phyloP scores from a whole-genome alignment of 805 yeast species.

The Candida qinlingensis region DNA sequence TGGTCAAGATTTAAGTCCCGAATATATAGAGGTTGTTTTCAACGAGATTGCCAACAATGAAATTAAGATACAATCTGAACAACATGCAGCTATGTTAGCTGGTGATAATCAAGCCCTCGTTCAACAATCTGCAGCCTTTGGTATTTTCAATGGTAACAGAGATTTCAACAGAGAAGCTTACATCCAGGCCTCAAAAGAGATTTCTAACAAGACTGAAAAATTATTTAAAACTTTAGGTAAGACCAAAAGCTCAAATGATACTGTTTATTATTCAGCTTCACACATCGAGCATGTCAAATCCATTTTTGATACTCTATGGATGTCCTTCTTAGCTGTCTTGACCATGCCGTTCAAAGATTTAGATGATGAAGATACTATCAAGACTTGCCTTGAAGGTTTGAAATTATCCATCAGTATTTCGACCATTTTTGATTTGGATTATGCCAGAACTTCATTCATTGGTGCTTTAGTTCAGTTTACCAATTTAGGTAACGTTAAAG shows the following conservation, averaged over 20 bases:
- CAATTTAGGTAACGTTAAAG: constrained; percentile 71
- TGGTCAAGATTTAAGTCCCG: constrained; percentile 75
- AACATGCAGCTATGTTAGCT: constrained; percentile 80
- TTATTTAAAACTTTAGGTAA: constrained; percentile 64
- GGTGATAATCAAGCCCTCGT: constrained; percentile 40
- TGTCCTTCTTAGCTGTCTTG: constrained; percentile 91
- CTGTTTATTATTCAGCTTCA: constrained; percentile 72
- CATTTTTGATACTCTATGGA: constrained; percentile 92
- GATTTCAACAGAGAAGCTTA: constrained; percentile 80
- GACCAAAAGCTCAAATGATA: constrained; percentile 34
- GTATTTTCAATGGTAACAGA: constrained; percentile 56
- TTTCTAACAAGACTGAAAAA: constrained; percentile 83
- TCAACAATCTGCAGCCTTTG: constrained; percentile 38
- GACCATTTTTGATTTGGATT: constrained; percentile 73
- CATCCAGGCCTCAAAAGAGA: constrained; percentile 86
- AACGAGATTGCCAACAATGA: constrained; percentile 79
- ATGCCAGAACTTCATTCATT: constrained; percentile 84
- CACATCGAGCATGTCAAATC: constrained; percentile 89
- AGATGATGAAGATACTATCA: constrained; percentile 67
- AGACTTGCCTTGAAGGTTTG: constrained; percentile 77
- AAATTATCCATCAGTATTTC: constrained; percentile 78
- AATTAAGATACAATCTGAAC: constrained; percentile 88
- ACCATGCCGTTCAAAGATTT: constrained; percentile 91
- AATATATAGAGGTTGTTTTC: constrained; percentile 62
- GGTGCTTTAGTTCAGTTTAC: constrained; percentile 87